Conservation (phyloP, 2,329 filamentous ascomycete species). For the Hypoxylon sp. region DNA sequence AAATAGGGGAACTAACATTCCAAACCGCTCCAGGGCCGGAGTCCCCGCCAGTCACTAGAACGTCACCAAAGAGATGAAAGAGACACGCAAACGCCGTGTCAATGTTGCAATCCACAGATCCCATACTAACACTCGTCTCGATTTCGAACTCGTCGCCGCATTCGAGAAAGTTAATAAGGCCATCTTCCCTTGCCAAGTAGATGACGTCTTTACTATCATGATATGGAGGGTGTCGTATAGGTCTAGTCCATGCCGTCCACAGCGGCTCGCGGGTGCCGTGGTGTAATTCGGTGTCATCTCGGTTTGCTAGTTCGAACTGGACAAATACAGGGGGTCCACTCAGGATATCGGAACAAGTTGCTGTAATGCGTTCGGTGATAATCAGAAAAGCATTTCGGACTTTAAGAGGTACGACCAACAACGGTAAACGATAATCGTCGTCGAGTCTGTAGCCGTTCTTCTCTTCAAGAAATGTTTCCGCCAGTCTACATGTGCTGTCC, state of each 20-base stretch:
- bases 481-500: constrained; percentile 65
- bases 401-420: constrained; percentile 78
- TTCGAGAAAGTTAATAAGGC: constrained; percentile 79
- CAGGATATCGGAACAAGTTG: constrained; percentile 68
- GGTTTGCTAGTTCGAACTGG: constrained; percentile 58
- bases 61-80: constrained; percentile 76
- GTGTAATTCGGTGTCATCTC: constrained; percentile 60
- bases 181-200: constrained; percentile 90
- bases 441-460: constrained; percentile 65
- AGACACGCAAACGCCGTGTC: constrained; percentile 85
- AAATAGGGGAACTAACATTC: constrained; percentile 64
- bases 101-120: constrained; percentile 78
- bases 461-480: constrained; percentile 60
- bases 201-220: constrained; percentile 79
- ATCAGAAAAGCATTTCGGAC: constrained; percentile 78
- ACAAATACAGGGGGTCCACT: constrained; percentile 64
- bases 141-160: constrained; percentile 70
- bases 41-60: constrained; percentile 84
- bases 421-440: constrained; percentile 69
- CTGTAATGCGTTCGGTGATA: constrained; percentile 71
- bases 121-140: constrained; percentile 69
- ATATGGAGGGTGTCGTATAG: constrained; percentile 74
- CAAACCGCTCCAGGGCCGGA: constrained; percentile 83
- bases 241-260: constrained; percentile 89
- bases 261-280: constrained; percentile 66